Percentiles rank a stretch among this genome's conserved stretches.
Evolutionary conservation across 225 moss, liverwort and hornwort genomes (phyloP).

Genomic region (Physcomitrellopsis africana): DNA sequence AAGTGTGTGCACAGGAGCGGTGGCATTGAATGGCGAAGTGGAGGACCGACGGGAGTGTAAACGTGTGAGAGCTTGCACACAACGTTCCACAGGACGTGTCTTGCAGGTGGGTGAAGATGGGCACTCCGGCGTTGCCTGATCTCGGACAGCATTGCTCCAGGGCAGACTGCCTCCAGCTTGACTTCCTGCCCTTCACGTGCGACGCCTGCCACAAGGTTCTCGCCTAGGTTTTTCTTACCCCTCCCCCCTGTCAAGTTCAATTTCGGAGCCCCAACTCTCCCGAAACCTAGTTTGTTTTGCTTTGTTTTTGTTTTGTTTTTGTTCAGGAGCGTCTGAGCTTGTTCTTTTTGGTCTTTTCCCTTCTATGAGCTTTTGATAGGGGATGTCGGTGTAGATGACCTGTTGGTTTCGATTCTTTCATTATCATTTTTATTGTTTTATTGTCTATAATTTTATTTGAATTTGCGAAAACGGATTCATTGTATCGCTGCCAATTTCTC

Average conservation of each 20-base stretch:
- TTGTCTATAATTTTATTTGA: not conserved
- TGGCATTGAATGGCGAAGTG: too few species aligned
- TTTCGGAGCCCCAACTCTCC: not conserved
- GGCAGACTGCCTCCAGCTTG: conserved; percentile 79
- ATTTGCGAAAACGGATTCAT: not conserved
- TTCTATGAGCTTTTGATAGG: too few species aligned
- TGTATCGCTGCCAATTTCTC: not conserved
- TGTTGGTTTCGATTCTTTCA: not conserved
- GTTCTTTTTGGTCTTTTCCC: not conserved
- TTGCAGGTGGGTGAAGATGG: too few species aligned
- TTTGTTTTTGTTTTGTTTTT: too few species aligned
- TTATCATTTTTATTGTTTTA: not conserved
- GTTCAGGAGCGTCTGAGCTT: not conserved
- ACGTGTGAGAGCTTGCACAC: too few species aligned
- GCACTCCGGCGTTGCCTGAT: too few species aligned
- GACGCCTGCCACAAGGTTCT: conserved; percentile 76
- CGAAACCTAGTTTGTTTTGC: conserved; percentile 5
- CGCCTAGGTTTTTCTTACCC: not conserved
- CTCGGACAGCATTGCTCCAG: conserved; percentile 63
- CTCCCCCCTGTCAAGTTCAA: not conserved
- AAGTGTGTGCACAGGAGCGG: too few species aligned
- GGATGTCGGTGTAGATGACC: not conserved
- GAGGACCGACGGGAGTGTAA: too few species aligned
- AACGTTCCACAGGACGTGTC: too few species aligned
- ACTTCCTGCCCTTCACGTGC: conserved; percentile 95